Conservation (phyloP, 805 yeast genomes). For the Spathaspora girioi region DNA sequence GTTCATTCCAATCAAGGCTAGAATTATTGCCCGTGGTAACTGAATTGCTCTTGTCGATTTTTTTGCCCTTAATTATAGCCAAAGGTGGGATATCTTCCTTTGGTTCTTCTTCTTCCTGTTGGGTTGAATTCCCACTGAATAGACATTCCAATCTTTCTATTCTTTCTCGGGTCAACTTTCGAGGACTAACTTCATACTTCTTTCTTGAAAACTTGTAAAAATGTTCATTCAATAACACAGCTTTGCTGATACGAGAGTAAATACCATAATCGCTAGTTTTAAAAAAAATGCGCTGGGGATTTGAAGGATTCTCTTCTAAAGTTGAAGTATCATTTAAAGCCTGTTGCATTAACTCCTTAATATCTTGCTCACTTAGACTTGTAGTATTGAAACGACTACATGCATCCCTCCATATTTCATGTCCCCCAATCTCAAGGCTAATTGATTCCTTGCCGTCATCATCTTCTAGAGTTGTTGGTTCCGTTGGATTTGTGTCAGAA, state of each 20-base stretch:
- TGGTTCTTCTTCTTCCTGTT: not conserved
- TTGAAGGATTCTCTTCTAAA: not conserved
- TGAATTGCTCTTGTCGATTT: not conserved
- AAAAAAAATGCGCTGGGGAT: not conserved
- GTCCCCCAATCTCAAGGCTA: not conserved
- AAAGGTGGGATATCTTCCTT: not conserved
- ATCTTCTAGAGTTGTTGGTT: not conserved
- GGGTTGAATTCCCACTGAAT: not conserved
- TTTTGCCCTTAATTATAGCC: not conserved
- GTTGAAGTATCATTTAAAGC: not conserved
- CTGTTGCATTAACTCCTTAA: not conserved
- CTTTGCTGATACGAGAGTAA: not conserved
- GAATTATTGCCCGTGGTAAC: not conserved
- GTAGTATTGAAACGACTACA: not conserved
- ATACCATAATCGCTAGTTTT: not conserved
- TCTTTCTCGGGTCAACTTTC: not conserved
- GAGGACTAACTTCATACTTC: not conserved
- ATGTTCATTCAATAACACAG: not conserved
- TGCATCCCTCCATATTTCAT: not conserved
- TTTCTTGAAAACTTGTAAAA: not conserved
- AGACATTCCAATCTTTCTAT: not conserved
- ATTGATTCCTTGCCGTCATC: not conserved
- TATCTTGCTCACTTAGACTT: not conserved
- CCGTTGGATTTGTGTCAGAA: not conserved
- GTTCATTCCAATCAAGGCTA: not conserved